These are phyloP conservation scores for Ophiostoma quercus DNA, from an alignment of 2,329 filamentous ascomycete genomes.

Conservation along the genomic window DNA sequence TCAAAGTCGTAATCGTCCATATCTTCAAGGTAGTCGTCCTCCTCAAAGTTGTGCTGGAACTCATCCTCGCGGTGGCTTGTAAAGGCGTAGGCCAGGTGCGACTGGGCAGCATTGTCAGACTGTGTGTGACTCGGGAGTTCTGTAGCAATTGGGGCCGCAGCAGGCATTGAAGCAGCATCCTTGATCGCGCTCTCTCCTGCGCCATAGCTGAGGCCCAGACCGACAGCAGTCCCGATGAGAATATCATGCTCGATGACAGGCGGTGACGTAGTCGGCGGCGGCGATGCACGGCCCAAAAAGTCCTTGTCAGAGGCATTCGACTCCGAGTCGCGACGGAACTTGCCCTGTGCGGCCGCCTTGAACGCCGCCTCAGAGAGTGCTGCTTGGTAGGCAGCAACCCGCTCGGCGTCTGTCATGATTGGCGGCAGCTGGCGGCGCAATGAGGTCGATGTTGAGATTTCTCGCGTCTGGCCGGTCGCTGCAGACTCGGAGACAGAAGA, in stretches of 20 bases:
- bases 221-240: not conserved
- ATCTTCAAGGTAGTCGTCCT: constrained; percentile 44
- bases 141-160: not conserved
- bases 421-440: constrained; percentile 23
- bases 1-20: constrained; percentile 63
- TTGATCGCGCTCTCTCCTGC: constrained; percentile 17
- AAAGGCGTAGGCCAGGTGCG: constrained; percentile 25
- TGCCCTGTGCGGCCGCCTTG: constrained; percentile 67
- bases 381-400: constrained; percentile 63
- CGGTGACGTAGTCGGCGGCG: not conserved
- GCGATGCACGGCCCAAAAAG: constrained; percentile 27
- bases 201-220: constrained; percentile 6
- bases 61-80: constrained; percentile 30
- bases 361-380: constrained; percentile 78
- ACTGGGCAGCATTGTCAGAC: constrained; percentile 7
- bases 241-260: not conserved
- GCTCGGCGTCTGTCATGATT: constrained; percentile 27
- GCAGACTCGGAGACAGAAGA: constrained; percentile 34
- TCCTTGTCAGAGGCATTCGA: constrained; percentile 31
- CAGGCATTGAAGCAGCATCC: not conserved
- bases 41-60: constrained; percentile 33
- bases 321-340: constrained; percentile 60
- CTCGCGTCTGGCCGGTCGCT: not conserved
- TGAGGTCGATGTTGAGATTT: constrained; percentile 17
- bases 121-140: too few species aligned